Conservation (phyloP, 108 stramenopile species). For the Fragilaria crotonensis region DNA sequence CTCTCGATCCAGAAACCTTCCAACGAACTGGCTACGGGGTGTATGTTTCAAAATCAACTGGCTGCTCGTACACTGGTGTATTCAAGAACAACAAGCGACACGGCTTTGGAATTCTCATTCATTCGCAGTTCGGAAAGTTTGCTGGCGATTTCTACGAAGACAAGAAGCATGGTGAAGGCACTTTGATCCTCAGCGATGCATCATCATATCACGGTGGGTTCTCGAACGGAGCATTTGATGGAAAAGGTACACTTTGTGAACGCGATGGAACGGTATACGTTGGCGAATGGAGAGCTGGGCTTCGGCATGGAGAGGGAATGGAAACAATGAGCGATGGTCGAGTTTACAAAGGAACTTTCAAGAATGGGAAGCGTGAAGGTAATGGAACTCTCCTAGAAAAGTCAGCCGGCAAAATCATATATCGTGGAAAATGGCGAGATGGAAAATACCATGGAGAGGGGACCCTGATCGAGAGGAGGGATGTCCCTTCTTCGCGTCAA, state of each 20-base stretch:
- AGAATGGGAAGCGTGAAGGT: conserved; percentile 25
- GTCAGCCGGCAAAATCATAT: not conserved
- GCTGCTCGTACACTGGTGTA: not conserved
- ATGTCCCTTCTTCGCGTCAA: conserved; percentile 5
- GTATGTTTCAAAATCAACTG: not conserved
- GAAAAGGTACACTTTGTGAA: conserved; percentile 29
- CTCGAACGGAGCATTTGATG: conserved; percentile 25
- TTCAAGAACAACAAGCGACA: not conserved
- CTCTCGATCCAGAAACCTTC: not conserved
- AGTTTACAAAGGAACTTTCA: conserved; percentile 31
- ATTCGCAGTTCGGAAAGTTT: conserved; percentile 10
- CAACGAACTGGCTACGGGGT: not conserved
- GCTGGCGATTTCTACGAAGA: conserved; percentile 33
- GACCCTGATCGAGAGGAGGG: conserved; percentile 18
- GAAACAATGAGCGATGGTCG: conserved; percentile 3
- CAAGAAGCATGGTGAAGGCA: conserved; percentile 26
- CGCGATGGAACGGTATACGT: conserved; percentile 20
- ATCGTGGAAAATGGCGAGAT: not conserved
- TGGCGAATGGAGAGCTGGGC: conserved; percentile 1
- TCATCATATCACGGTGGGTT: conserved; percentile 34
- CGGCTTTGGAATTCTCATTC: not conserved
- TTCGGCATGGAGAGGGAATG: conserved; percentile 2
- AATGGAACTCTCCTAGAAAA: conserved; percentile 9
- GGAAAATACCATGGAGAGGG: conserved; percentile 29
- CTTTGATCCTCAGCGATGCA: conserved; percentile 21